Evolutionary conservation across 805 yeast species (phyloP).

Genomic region (Cyberlindnera xylosilytica): DNA sequence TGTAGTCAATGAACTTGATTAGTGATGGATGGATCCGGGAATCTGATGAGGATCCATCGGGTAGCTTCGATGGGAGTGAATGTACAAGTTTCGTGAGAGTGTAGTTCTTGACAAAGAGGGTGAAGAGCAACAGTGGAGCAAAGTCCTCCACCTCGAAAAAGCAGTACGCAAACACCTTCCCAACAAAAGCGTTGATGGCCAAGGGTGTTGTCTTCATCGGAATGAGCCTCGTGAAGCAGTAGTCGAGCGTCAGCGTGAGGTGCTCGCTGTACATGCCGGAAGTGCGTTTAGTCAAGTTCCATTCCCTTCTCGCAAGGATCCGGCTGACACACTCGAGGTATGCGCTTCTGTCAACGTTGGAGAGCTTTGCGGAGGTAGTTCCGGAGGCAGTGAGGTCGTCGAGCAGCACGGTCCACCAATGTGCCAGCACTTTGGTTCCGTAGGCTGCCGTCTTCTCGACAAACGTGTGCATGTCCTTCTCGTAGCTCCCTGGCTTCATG

Average conservation of each 20-base stretch:
- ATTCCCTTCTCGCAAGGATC: constrained; percentile 14
- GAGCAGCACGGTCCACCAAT: constrained; percentile 14
- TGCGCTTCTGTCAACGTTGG: constrained; percentile 14
- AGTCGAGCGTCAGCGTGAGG: constrained; percentile 12
- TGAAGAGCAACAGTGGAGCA: constrained; percentile 49
- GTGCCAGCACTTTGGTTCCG: constrained; percentile 9
- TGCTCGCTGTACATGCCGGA: constrained; percentile 1
- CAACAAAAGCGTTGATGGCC: constrained; percentile 43
- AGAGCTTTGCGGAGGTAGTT: constrained; percentile 4
- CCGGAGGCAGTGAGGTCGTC: constrained; percentile 7
- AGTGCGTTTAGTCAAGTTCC: constrained; percentile 6
- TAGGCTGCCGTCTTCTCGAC: constrained; percentile 9
- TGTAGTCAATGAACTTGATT: constrained; percentile 12
- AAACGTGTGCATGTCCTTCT: constrained; percentile 11
- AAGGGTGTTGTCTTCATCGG: constrained; percentile 18
- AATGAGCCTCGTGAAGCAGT: constrained; percentile 16
- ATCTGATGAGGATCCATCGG: too few relatives aligned
- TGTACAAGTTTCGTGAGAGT: constrained; percentile 32
- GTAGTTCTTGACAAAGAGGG: constrained; percentile 51
- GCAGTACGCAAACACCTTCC: constrained; percentile 58
- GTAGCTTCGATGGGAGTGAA: not conserved
- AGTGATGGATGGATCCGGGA: constrained; percentile 13
- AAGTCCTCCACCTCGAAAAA: constrained; percentile 48
- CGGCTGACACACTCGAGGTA: constrained; percentile 16
- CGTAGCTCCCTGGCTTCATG: constrained; percentile 3